These are phyloP conservation scores for Talaromyces sp. DNA, from an alignment of 2,329 filamentous ascomycete species.

Conservation along the genomic window DNA sequence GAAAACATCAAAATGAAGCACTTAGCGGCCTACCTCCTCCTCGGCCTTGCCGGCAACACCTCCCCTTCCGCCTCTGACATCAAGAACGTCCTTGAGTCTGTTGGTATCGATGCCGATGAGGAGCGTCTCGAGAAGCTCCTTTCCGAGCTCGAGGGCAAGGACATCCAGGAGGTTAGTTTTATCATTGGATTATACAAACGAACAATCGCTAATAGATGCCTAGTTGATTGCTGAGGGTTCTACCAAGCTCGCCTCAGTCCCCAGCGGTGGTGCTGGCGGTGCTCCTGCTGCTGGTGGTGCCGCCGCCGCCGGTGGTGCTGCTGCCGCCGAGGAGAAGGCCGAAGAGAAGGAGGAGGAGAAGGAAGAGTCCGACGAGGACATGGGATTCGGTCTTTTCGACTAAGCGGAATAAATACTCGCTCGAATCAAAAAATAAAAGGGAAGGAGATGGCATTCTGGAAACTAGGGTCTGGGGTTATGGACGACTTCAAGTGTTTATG, in stretches of 20 bases:
- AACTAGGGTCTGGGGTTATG: conserved; percentile 24
- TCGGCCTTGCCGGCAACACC: conserved; percentile 88
- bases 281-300: conserved; percentile 63
- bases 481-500: conserved; percentile 20
- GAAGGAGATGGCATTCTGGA: conserved; percentile 56
- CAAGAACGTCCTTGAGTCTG: conserved; percentile 83
- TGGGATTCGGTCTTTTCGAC: conserved; percentile 74
- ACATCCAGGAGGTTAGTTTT: conserved; percentile 78
- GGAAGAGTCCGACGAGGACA: conserved; percentile 70
- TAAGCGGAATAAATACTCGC: conserved; percentile 33
- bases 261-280: conserved; percentile 74
- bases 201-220: conserved; percentile 18
- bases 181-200: background rate
- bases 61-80: conserved; percentile 81
- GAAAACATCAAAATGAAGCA: conserved; percentile 85
- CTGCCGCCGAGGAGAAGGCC: conserved; percentile 59
- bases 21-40: conserved; percentile 98
- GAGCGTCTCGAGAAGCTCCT: conserved; percentile 85
- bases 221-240: conserved; percentile 89
- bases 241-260: conserved; percentile 94
- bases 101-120: conserved; percentile 89
- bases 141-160: conserved; percentile 65
- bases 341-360: conserved; percentile 75
- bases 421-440: conserved; percentile 50
- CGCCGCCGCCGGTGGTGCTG: conserved; percentile 63